Evolutionary conservation across 2,329 filamentous ascomycete genomes (phyloP).

Genomic region (Epichloe brachyelytri): DNA sequence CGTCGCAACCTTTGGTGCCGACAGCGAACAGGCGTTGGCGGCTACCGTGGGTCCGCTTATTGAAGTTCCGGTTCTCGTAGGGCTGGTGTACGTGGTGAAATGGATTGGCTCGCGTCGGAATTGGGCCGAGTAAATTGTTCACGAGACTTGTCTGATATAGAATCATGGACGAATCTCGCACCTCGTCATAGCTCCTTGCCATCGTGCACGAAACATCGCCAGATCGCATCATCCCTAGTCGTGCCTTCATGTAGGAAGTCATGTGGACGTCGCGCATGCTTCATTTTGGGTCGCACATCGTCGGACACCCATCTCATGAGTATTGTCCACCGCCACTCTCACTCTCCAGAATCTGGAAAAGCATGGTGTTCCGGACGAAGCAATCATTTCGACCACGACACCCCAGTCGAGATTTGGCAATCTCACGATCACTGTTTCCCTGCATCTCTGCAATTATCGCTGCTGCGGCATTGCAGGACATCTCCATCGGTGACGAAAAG

Average conservation of each 20-base stretch:
- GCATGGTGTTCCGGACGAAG: constrained; percentile 21
- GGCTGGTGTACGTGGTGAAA: constrained; percentile 54
- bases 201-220: no score
- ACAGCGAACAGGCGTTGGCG: constrained; percentile 70
- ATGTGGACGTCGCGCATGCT: no score
- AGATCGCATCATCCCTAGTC: not conserved
- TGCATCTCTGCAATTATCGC: constrained; percentile 28
- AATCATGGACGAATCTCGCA: not conserved
- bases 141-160: not conserved
- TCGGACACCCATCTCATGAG: not conserved
- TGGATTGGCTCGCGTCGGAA: constrained; percentile 5
- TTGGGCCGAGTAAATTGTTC: constrained; percentile 1
- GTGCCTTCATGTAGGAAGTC: not conserved
- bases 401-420: constrained; percentile 17
- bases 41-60: constrained; percentile 75
- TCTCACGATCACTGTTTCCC: constrained; percentile 16
- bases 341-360: constrained; percentile 21
- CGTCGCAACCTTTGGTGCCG: constrained; percentile 63
- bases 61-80: constrained; percentile 72
- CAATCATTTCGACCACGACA: constrained; percentile 17
- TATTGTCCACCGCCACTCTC: not conserved
- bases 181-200: no score
- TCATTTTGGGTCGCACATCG: no score
- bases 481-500: constrained; percentile 17
- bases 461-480: constrained; percentile 23